A percentile compares a stretch with the other conserved stretches of the same genome.
These are phyloP conservation scores for Brassica napus DNA, from an alignment of 345 rosid genomes.

Conservation along the genomic window DNA sequence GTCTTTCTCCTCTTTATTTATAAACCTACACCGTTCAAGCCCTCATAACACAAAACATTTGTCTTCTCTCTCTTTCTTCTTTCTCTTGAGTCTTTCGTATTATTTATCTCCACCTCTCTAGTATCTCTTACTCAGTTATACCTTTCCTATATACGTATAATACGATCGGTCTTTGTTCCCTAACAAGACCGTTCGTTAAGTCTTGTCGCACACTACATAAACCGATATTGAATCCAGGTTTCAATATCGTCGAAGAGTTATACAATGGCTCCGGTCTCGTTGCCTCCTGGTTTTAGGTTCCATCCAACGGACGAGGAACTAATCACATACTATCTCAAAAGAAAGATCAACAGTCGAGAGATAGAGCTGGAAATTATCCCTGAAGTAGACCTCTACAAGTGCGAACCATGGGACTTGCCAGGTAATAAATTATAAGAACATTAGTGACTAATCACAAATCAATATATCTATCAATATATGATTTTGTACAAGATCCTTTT, in stretches of 20 bases:
- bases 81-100: neutral
- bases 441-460: neutral
- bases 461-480: neutral
- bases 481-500: slow-evolving; percentile 5
- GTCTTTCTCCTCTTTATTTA: slow-evolving; percentile 27
- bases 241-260: neutral
- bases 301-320: slow-evolving; percentile 86
- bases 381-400: slow-evolving; percentile 82
- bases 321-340: slow-evolving; percentile 66
- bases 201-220: neutral
- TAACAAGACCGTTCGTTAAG: slow-evolving; percentile 33
- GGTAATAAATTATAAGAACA: slow-evolving; percentile 39
- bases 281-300: slow-evolving; percentile 83
- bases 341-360: slow-evolving; percentile 66
- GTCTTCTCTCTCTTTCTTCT: slow-evolving; percentile 14
- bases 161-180: slow-evolving; percentile 23
- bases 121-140: neutral
- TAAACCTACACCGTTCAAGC: slow-evolving; percentile 11
- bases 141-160: neutral
- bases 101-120: neutral
- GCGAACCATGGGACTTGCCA: slow-evolving; percentile 90
- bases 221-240: neutral
- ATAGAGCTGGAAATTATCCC: slow-evolving; percentile 72
- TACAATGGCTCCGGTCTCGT: slow-evolving; percentile 66
- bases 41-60: slow-evolving; percentile 25